Evolutionary conservation across 345 rosid genomes (phyloP).

Genomic region (Atalantia buxifolia): DNA sequence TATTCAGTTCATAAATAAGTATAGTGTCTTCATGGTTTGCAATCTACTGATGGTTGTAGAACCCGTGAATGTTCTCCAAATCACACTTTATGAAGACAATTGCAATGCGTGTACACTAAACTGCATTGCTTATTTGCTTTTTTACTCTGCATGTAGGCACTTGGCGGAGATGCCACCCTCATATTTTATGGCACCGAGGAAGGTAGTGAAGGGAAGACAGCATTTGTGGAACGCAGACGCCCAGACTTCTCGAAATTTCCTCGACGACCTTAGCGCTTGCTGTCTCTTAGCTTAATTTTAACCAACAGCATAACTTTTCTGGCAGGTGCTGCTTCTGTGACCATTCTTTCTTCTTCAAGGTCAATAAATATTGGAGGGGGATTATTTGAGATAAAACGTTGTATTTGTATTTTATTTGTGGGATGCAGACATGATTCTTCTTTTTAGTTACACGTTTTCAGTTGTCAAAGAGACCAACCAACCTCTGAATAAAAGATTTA

Average conservation of each 20-base stretch:
- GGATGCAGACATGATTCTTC: background rate
- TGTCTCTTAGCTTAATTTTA: background rate
- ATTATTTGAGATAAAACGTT: background rate
- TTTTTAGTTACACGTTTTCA: background rate
- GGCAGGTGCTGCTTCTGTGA: background rate
- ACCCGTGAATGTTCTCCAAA: background rate
- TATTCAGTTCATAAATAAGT: background rate
- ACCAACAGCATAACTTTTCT: background rate
- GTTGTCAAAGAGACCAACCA: background rate
- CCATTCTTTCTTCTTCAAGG: background rate
- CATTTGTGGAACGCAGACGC: slow-evolving; percentile 63
- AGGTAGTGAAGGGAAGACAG: slow-evolving; percentile 78
- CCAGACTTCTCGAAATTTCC: slow-evolving; percentile 84
- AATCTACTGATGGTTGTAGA: background rate
- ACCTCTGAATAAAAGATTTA: background rate
- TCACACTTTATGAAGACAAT: background rate
- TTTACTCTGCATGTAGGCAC: slow-evolving; percentile 35
- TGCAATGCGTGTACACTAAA: too few species aligned
- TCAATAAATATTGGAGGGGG: background rate
- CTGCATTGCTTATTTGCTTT: background rate
- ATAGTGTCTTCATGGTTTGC: background rate
- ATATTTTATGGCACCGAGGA: slow-evolving; percentile 87
- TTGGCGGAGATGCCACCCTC: slow-evolving; percentile 86
- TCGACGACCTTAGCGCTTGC: slow-evolving; percentile 46
- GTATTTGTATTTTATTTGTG: background rate